Evolutionary conservation across 352 stramenopile genomes (phyloP).

Genomic region (Phytophthora podocarpi): DNA sequence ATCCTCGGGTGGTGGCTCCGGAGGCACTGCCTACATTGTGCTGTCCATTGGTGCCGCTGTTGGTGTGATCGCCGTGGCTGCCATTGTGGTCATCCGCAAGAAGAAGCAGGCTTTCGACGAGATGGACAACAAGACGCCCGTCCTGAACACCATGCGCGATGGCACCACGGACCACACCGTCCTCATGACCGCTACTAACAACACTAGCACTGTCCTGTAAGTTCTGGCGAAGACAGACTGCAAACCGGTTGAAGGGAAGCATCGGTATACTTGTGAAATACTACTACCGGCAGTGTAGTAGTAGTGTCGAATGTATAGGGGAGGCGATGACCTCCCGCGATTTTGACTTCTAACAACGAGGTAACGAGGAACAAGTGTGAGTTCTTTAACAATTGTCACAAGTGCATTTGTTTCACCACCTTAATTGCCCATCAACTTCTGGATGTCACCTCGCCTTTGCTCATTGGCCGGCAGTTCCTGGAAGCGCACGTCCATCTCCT

Average conservation of each 20-base stretch:
- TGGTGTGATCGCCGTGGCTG: slow-evolving; percentile 41
- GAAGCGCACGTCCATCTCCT: slow-evolving; percentile 55
- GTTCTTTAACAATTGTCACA: too few relatives aligned
- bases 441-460: slow-evolving; percentile 57
- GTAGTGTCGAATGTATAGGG: slow-evolving; percentile 21
- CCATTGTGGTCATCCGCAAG: slow-evolving; percentile 55
- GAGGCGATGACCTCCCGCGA: neutral
- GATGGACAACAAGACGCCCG: slow-evolving; percentile 63
- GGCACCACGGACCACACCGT: slow-evolving; percentile 30
- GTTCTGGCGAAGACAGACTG: slow-evolving; percentile 6
- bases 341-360: slow-evolving; percentile 19
- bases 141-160: slow-evolving; percentile 19
- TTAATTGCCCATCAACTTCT: slow-evolving; percentile 49
- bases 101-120: slow-evolving; percentile 66
- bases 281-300: too few relatives aligned
- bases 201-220: slow-evolving; percentile 51
- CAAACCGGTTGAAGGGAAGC: slow-evolving; percentile 14
- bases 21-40: slow-evolving; percentile 19
- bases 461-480: slow-evolving; percentile 50
- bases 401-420: too few relatives aligned
- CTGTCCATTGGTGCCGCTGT: slow-evolving; percentile 26
- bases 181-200: slow-evolving; percentile 57
- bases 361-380: slow-evolving; percentile 14
- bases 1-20: slow-evolving; percentile 1
- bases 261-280: slow-evolving; percentile 10